A percentile compares a stretch with the other conserved stretches of the same genome.
Conservation (phyloP, 495 filamentous ascomycete species). For the Choiromyces venosus region DNA sequence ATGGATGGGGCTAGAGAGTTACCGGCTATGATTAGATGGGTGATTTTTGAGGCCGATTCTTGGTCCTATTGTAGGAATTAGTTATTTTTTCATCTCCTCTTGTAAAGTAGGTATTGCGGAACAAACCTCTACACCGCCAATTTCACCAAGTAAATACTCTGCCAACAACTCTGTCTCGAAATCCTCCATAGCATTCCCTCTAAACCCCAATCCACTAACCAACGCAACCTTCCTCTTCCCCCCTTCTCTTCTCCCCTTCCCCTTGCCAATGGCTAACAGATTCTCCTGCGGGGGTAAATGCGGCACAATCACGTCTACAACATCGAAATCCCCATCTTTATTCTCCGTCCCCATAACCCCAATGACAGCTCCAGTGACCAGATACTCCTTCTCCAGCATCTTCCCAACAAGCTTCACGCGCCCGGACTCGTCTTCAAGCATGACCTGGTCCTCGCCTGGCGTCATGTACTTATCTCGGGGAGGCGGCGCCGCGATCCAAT, state of each 20-base stretch:
- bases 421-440: conserved; percentile 94
- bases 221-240: conserved; percentile 69
- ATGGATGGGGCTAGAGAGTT: conserved; percentile 69
- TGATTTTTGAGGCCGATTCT: conserved; percentile 61
- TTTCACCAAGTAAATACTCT: conserved; percentile 85
- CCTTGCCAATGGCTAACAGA: conserved; percentile 44
- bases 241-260: conserved; percentile 46
- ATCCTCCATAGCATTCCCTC: conserved; percentile 62
- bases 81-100: background rate
- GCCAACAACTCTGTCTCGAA: conserved; percentile 69
- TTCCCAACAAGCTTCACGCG: conserved; percentile 74
- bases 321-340: conserved; percentile 81
- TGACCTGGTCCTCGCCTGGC: conserved; percentile 60
- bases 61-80: conserved; percentile 43
- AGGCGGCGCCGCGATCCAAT: conserved; percentile 79
- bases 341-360: conserved; percentile 92
- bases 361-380: conserved; percentile 88
- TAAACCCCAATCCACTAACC: conserved; percentile 80
- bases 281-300: conserved; percentile 67
- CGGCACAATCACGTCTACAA: conserved; percentile 80
- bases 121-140: conserved; percentile 50
- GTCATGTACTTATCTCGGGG: conserved; percentile 70
- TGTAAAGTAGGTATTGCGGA: background rate
- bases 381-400: conserved; percentile 55
- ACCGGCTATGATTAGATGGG: conserved; percentile 81